phyloP scores from a whole-genome alignment of 257 asterid species.

The Solanum appendiculatum region DNA sequence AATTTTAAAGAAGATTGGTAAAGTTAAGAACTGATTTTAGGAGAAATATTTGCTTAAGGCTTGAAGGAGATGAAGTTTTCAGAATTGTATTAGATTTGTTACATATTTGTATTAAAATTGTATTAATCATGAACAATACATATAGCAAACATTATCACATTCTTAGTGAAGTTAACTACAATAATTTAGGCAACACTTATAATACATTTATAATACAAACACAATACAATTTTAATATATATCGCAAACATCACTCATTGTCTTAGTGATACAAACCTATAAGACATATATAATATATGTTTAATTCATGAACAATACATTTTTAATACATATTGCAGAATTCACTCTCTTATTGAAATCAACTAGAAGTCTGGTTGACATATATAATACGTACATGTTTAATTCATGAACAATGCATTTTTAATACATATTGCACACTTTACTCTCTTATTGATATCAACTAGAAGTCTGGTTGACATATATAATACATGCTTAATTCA shows the following conservation, averaged over 20 bases:
- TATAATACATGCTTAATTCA: neutral
- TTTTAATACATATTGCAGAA: no score
- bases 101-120: neutral
- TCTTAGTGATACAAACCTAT: no score
- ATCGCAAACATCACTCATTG: no score
- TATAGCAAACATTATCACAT: neutral
- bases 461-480: neutral
- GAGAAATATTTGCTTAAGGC: neutral
- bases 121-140: neutral
- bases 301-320: no score
- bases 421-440: no score
- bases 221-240: no score
- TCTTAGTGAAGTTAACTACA: no score
- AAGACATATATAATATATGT: neutral
- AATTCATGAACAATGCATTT: no score
- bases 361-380: neutral
- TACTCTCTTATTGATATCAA: no score
- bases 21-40: neutral
- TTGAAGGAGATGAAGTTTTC: neutral
- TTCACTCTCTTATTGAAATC: no score
- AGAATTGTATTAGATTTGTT: neutral
- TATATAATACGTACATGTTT: no score
- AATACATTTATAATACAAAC: no score
- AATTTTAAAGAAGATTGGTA: neutral
- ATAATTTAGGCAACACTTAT: neutral